Base-by-base conservation (phyloP, 2,329 filamentous ascomycete species). In the Aspergillus texensis region DNA sequence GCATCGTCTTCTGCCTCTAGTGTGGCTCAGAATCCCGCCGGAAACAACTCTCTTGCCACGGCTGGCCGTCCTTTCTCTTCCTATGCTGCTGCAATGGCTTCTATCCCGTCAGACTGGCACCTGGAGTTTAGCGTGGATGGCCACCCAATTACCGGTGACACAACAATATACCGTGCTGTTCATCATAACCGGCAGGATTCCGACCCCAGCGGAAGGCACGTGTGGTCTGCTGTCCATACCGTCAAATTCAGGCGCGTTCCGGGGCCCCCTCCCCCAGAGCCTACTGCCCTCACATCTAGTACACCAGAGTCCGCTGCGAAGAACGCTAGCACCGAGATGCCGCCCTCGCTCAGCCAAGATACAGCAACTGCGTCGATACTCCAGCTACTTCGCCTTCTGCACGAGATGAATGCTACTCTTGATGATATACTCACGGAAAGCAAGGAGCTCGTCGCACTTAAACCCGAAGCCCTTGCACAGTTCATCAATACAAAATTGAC, bases 401-500 rank as follows among this genome's bases (percentile, higher is more conserved):
- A 99, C 72, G 91, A 94, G 59, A 83, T 99, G 67, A 99, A 98
- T 73, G 89, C 92, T 36, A 96, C 97, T 65, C 87, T 97, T 19
- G 94, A 97, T 69, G 94, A 98, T 74, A 91, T 98, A 4, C 78
- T 97, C 65, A 86, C 91, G 2, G 91, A 94, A 65, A 91, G 91
- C 71, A 91, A 91, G 72, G 88, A 89, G 58, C 81, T 86, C 3
- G 79, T 91, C 63, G 89, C 88, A 65, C 82, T 96, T 32, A 92
- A 91, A 57, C 85, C 89, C 1, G 94, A 98, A 78, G 92, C 94
- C 0, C 79, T 96, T 54, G 90, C 94, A 2, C 94, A 98, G 70
- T 99, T 99, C 71, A 95, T 99, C 79, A 99, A 99, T 75, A 97
- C 95, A 0, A 99, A 99, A 78, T 86, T 99, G 43, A 99, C 95